Evolutionary conservation across 228 moss, liverwort and hornwort genomes (phyloP), one percentile per base, ranked within the genome.

Genomic region (Sphagnum fallax): DNA sequence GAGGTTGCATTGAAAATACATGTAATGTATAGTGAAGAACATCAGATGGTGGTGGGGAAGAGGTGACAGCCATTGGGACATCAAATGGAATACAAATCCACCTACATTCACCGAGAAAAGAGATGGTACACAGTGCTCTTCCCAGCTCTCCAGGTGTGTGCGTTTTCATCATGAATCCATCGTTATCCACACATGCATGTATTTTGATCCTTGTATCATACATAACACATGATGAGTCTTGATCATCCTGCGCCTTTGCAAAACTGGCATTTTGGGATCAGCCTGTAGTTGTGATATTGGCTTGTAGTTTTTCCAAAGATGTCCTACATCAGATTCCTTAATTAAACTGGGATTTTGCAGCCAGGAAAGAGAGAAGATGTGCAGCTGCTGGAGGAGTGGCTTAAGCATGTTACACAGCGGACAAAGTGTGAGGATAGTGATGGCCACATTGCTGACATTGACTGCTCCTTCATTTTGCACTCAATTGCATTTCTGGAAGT

Each of bases 351-450:
- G 2, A 12, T 55, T 6, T 8, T 87, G 79, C 87, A 98, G 98
- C 98, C 98, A 80, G 90, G 92, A 67, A 98, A 92, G 80, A 85
- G 98, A 82, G 98, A 94, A 73, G 98, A 98, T 65, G 98, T 98
- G 66, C 75, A 83, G 60, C 82, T 94, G 77, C 81, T 98, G 59
- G 87, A 92, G 74, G 92, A 93, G 66, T 98, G 98, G 94, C 88
- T 98, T 10, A 84, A 90, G 71, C 92, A 94, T 86, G 87, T 92
- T 60, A 84, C 82, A 18, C 90, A 90, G 70, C 79, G 82, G 50
- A 98, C 83, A 70, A 84, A 84, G 58, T 88, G 91, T 71, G 90
- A 92, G 66, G 91, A 90, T 50, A 50, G 60, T 63, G 85, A 89
- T 55, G 94, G 89, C 59, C 93, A 92, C 73, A 81, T 86, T 75